phyloP scores from a whole-genome alignment of 257 asterid species.

The Scutellaria baicalensis region DNA sequence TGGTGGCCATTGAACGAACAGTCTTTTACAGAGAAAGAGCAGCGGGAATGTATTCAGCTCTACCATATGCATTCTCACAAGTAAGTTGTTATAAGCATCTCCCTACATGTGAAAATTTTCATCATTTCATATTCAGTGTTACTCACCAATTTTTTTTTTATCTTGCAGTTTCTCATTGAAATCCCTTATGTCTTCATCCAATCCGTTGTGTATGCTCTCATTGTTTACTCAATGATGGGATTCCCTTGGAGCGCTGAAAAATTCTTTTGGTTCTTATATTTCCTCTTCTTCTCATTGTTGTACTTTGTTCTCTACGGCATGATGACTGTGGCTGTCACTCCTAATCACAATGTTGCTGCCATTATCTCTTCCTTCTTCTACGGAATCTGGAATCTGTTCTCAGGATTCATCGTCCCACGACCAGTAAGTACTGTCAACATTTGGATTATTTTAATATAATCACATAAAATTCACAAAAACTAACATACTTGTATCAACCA shows the following conservation, averaged over 20 bases:
- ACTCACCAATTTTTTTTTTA: neutral
- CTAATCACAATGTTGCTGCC: slow-evolving; percentile 46
- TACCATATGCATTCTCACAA: slow-evolving; percentile 29
- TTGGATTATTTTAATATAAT: neutral
- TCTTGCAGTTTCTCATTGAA: slow-evolving; percentile 17
- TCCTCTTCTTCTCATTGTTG: slow-evolving; percentile 48
- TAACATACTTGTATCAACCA: neutral
- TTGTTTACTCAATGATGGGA: slow-evolving; percentile 33
- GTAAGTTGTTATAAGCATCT: neutral
- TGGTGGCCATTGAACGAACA: slow-evolving; percentile 29
- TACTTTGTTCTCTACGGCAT: slow-evolving; percentile 64
- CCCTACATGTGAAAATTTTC: neutral
- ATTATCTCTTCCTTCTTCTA: slow-evolving; percentile 54
- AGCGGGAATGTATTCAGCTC: slow-evolving; percentile 28
- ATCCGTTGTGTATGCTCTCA: slow-evolving; percentile 14
- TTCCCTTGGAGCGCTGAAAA: slow-evolving; percentile 39
- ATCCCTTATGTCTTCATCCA: slow-evolving; percentile 20
- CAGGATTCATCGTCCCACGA: slow-evolving; percentile 60
- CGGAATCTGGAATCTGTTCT: slow-evolving; percentile 53
- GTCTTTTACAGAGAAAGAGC: slow-evolving; percentile 35
- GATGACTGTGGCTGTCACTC: slow-evolving; percentile 70
- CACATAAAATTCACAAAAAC: neutral
- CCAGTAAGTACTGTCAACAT: slow-evolving; percentile 37
- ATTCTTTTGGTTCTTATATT: slow-evolving; percentile 40
- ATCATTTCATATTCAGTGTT: neutral